phyloP scores from a whole-genome alignment of 2,329 filamentous ascomycete species.

The Talaromyces sp. region DNA sequence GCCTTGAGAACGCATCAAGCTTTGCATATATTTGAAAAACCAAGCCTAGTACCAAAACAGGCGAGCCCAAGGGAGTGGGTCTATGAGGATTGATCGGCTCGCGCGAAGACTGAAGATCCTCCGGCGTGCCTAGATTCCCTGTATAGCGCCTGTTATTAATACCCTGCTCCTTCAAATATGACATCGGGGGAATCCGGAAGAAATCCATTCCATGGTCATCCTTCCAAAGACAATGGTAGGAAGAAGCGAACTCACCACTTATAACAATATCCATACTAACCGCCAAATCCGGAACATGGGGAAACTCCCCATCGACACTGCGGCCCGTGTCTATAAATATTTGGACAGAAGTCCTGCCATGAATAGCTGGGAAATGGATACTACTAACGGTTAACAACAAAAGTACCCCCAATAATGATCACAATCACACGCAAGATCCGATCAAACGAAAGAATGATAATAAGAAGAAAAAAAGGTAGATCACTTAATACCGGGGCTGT shows the following conservation, averaged over 20 bases:
- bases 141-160: constrained; percentile 1
- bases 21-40: constrained; percentile 26
- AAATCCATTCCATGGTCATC: neutral
- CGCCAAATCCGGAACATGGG: constrained; percentile 21
- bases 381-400: constrained; percentile 11
- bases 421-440: constrained; percentile 1
- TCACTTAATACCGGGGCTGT: constrained; percentile 18
- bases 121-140: constrained; percentile 24
- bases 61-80: constrained; percentile 20
- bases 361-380: constrained; percentile 22
- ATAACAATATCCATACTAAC: constrained; percentile 26
- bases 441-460: too few species aligned
- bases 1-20: constrained; percentile 18
- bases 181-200: constrained; percentile 1
- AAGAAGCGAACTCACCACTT: constrained; percentile 16
- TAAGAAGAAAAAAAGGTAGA: neutral
- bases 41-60: constrained; percentile 20
- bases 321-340: constrained; percentile 24
- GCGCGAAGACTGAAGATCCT: constrained; percentile 21
- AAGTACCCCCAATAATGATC: neutral
- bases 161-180: neutral
- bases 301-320: constrained; percentile 22
- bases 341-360: constrained; percentile 22
- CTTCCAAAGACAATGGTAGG: neutral
- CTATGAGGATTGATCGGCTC: constrained; percentile 21